A percentile compares a stretch with the other conserved stretches of the same genome.
Conservation (phyloP, 129 eudicot species). For the Artemisia argyi region DNA sequence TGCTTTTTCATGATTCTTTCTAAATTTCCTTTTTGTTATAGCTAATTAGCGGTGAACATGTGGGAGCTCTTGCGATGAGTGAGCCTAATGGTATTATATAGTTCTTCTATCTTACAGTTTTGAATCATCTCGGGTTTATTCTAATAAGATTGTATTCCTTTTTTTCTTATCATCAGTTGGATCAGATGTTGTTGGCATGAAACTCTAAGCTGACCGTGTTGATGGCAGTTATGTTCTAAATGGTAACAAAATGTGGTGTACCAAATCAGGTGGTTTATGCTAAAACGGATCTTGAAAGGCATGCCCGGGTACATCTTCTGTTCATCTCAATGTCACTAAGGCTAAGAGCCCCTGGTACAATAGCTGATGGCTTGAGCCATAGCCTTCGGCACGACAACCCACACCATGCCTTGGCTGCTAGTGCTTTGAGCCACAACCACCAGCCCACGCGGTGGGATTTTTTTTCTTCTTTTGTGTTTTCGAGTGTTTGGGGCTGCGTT, state of each 20-base stretch:
- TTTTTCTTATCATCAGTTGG: conserved; percentile 46
- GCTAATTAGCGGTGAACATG: conserved; percentile 95
- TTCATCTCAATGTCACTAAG: conserved; percentile 10
- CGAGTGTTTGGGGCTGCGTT: too few relatives aligned
- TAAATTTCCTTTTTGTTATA: conserved; percentile 32
- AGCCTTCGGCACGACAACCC: too few relatives aligned
- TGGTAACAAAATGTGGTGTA: conserved; percentile 99
- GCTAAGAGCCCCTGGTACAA: too few relatives aligned
- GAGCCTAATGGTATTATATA: conserved; percentile 77
- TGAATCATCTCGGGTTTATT: conserved; percentile 5
- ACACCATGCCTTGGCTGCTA: too few relatives aligned
- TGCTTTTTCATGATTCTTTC: conserved; percentile 2
- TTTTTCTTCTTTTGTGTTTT: too few relatives aligned
- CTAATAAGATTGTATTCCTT: too few relatives aligned
- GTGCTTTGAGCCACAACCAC: too few relatives aligned
- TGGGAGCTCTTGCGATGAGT: conserved; percentile 99
- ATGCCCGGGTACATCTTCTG: conserved; percentile 77
- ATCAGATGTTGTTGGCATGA: conserved; percentile 98
- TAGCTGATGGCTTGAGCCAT: too few relatives aligned
- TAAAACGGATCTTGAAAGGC: conserved; percentile 83
- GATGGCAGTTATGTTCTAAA: conserved; percentile 83
- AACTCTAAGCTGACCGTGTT: conserved; percentile 84
- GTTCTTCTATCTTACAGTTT: conserved; percentile 5
- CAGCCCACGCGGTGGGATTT: too few relatives aligned
- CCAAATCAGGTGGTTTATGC: conserved; percentile 90